A percentile compares a stretch with the other conserved stretches of the same genome.
Evolutionary conservation across 2,329 filamentous ascomycete species (phyloP).

Genomic region (Botrytis galanthina): DNA sequence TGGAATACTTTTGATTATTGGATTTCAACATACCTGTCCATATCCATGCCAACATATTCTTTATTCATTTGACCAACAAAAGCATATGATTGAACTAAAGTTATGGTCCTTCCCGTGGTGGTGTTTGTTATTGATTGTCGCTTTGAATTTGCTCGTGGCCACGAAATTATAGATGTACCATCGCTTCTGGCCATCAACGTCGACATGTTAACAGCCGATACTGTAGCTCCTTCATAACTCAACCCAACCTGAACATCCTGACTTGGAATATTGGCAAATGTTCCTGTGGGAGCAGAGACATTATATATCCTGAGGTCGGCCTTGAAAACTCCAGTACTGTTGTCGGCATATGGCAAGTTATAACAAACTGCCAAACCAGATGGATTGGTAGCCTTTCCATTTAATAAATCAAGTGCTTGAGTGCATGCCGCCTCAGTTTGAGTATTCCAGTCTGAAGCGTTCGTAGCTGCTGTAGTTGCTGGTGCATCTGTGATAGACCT

Average conservation of each 20-base stretch:
- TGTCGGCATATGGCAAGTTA: conserved; percentile 71
- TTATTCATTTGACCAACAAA: conserved; percentile 68
- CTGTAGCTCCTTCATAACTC: conserved; percentile 53
- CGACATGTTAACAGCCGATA: conserved; percentile 44
- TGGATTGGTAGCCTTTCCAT: conserved; percentile 61
- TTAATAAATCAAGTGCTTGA: conserved; percentile 53
- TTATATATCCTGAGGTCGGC: conserved; percentile 75
- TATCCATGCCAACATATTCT: conserved; percentile 50
- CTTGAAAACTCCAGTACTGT: conserved; percentile 66
- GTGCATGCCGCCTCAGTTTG: conserved; percentile 59
- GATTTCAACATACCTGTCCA: conserved; percentile 56
- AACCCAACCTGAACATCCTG: conserved; percentile 55
- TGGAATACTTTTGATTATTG: conserved; percentile 34
- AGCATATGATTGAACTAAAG: conserved; percentile 61
- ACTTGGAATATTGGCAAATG: conserved; percentile 51
- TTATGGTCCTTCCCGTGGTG: conserved; percentile 28
- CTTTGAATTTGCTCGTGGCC: conserved; percentile 28
- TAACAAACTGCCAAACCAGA: conserved; percentile 80
- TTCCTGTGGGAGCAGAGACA: conserved; percentile 56
- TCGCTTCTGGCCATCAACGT: conserved; percentile 28
- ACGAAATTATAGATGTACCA: conserved; percentile 32
- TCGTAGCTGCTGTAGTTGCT: conserved; percentile 18
- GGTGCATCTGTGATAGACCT: conserved; percentile 11
- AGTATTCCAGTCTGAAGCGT: conserved; percentile 53
- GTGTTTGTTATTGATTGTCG: conserved; percentile 24